A percentile compares a stretch with the other conserved stretches of the same genome.
These are phyloP conservation scores for Boletus barrowsii DNA, from an alignment of 768 basidiomycete genomes.

Conservation along the genomic window DNA sequence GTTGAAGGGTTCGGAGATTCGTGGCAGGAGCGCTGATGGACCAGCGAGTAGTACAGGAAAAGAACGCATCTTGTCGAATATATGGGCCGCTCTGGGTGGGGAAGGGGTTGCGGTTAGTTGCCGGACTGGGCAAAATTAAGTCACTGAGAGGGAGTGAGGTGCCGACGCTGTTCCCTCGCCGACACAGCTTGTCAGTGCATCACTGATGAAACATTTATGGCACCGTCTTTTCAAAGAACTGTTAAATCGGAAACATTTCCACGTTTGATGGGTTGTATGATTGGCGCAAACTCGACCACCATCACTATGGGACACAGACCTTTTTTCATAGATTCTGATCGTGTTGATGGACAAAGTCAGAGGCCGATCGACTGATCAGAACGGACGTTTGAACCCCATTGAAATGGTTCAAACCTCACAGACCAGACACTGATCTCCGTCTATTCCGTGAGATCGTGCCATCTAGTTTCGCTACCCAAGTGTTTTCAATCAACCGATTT, in stretches of 20 bases:
- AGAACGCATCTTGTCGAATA: conserved; percentile 20
- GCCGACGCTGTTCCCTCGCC: conserved; percentile 8
- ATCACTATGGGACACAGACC: no score
- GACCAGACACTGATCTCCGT: no score
- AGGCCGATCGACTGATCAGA: no score
- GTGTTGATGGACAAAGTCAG: no score
- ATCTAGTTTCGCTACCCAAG: no score
- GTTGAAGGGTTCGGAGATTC: neutral
- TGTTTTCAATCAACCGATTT: no score
- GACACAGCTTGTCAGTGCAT: conserved; percentile 23
- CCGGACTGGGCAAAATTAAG: conserved; percentile 1
- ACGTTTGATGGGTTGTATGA: neutral
- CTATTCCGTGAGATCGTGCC: no score
- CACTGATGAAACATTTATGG: neutral
- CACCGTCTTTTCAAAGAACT: neutral
- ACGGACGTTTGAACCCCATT: no score
- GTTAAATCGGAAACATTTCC: conserved; percentile 8
- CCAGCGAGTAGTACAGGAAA: neutral
- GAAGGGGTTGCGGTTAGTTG: neutral
- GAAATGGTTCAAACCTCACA: no score
- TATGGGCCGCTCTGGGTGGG: conserved; percentile 4
- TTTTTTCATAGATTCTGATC: no score
- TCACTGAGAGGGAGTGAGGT: neutral
- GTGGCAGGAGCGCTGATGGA: conserved; percentile 7
- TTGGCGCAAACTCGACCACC: no score